A percentile compares a stretch with the other conserved stretches of the same genome.
phyloP scores from a whole-genome alignment of 306 rosid species.

The Trichosanthes truncata region DNA sequence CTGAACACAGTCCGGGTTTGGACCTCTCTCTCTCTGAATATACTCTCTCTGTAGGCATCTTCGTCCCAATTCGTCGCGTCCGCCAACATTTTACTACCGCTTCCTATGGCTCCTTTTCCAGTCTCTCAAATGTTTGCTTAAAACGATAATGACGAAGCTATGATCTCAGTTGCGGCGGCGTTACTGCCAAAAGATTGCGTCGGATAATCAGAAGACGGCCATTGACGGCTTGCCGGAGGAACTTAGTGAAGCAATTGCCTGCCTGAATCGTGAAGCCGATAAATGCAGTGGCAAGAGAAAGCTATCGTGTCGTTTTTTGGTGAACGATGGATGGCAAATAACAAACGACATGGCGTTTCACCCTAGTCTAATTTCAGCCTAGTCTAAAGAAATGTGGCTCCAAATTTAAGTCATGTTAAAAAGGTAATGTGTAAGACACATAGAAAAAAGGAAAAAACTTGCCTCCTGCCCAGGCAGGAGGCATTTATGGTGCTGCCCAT shows the following conservation, averaged over 20 bases:
- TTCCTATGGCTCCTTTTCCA: neutral
- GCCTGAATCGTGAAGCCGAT: neutral
- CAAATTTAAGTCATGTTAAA: too few species aligned
- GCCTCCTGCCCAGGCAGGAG: too few species aligned
- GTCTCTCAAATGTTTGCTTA: neutral
- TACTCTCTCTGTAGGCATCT: constrained; percentile 53
- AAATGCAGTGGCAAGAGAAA: neutral
- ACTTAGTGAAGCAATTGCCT: neutral
- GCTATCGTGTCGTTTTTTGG: neutral
- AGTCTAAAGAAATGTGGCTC: too few species aligned
- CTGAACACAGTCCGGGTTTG: constrained; percentile 83
- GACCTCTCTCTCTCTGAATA: constrained; percentile 56
- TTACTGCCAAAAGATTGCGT: neutral
- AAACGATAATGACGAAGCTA: neutral
- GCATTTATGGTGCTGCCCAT: too few species aligned
- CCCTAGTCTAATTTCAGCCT: too few species aligned
- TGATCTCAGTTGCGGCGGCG: neutral
- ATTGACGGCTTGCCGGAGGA: neutral
- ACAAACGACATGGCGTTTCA: neutral
- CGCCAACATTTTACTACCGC: constrained; percentile 31
- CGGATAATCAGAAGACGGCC: neutral
- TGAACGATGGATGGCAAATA: neutral
- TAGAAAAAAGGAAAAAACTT: too few species aligned
- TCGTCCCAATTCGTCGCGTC: constrained; percentile 94
- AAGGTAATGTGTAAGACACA: too few species aligned